Percentiles rank a stretch among this genome's conserved stretches.
Conservation (phyloP, 2,329 filamentous ascomycete species). For the Simplicillium aogashimaense region DNA sequence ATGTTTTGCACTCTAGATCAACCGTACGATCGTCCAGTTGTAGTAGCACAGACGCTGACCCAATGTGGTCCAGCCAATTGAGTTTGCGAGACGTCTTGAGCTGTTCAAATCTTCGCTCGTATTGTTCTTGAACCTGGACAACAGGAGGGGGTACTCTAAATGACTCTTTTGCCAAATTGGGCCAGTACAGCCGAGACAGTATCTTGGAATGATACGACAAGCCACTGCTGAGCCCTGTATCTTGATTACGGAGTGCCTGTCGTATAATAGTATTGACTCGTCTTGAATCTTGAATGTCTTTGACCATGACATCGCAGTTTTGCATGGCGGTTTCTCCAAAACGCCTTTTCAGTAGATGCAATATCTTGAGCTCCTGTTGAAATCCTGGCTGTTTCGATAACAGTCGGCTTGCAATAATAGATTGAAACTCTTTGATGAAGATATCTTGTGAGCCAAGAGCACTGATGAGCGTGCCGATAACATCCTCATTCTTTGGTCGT, state of each 20-base stretch:
- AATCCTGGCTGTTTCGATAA: slow-evolving; percentile 58
- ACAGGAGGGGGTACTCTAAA: slow-evolving; percentile 56
- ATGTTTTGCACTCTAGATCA: slow-evolving; percentile 63
- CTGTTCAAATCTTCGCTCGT: slow-evolving; percentile 65
- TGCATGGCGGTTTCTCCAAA: slow-evolving; percentile 82
- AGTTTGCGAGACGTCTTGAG: slow-evolving; percentile 80
- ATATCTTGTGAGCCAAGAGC: slow-evolving; percentile 82
- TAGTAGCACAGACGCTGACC: slow-evolving; percentile 70
- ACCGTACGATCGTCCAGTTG: slow-evolving; percentile 74
- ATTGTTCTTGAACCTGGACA: slow-evolving; percentile 52
- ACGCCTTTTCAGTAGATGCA: slow-evolving; percentile 78
- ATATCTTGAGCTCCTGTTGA: slow-evolving; percentile 69
- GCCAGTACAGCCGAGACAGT: slow-evolving; percentile 90
- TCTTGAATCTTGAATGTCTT: slow-evolving; percentile 77
- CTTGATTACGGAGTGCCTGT: slow-evolving; percentile 20
- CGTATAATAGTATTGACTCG: slow-evolving; percentile 61
- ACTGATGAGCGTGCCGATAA: slow-evolving; percentile 82
- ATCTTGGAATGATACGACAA: slow-evolving; percentile 67
- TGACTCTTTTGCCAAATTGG: slow-evolving; percentile 60
- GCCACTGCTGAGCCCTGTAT: slow-evolving; percentile 8
- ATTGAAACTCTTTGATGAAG: slow-evolving; percentile 91
- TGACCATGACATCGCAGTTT: slow-evolving; percentile 94
- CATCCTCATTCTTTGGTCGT: slow-evolving; percentile 78
- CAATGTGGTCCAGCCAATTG: slow-evolving; percentile 77
- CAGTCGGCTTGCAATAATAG: slow-evolving; percentile 76